Percentiles rank a stretch among this genome's conserved stretches.
These are phyloP conservation scores for Microstegium vimineum DNA, from an alignment of 176 grass and related monocot species.

Conservation along the genomic window DNA sequence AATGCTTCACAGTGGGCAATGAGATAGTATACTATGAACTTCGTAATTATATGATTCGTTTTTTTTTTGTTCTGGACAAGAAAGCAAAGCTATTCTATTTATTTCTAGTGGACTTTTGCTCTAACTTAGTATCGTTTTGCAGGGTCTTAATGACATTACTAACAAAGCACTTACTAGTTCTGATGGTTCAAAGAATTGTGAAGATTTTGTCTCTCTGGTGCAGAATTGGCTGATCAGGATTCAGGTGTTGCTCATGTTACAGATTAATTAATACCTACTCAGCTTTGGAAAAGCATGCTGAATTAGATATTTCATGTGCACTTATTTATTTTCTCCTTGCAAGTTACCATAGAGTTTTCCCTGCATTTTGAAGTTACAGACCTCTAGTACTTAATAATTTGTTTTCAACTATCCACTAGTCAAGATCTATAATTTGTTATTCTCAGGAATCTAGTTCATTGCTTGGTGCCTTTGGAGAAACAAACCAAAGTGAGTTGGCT, in stretches of 20 bases:
- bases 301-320: background rate
- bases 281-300: background rate
- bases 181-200: constrained; percentile 69
- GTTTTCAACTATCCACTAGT: background rate
- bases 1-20: background rate
- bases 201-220: constrained; percentile 74
- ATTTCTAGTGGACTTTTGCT: background rate
- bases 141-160: constrained; percentile 75
- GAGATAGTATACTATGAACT: background rate
- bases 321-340: background rate
- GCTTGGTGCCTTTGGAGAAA: constrained; percentile 58
- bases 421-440: background rate
- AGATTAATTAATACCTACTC: background rate
- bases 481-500: constrained; percentile 93
- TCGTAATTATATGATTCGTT: constrained; percentile 15
- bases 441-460: constrained; percentile 70
- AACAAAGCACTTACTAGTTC: constrained; percentile 51
- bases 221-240: constrained; percentile 69
- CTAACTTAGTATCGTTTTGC: constrained; percentile 15
- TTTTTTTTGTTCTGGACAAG: constrained; percentile 6
- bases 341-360: background rate
- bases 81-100: constrained; percentile 13
- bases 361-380: constrained; percentile 9
- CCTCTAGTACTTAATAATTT: background rate
- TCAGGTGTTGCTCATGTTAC: constrained; percentile 39